Evolutionary conservation across 768 basidiomycete genomes (phyloP), one percentile per base, ranked within the genome.

Genomic region (Pleurotus tuber-regium): DNA sequence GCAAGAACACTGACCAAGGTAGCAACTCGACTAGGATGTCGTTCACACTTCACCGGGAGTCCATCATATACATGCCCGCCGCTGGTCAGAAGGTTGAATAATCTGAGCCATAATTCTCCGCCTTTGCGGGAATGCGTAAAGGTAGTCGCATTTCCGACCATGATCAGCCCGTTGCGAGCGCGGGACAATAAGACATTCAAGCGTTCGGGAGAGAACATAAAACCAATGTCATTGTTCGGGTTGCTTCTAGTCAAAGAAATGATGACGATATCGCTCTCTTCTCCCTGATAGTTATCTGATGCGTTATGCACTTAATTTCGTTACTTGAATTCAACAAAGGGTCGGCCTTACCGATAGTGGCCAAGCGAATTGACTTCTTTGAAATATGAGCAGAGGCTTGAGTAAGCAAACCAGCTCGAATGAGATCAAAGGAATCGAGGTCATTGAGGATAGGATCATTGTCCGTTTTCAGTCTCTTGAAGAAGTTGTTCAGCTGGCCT

Each of bases 241-340:
- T 89, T 87, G 55, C 84, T 86, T 42, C 86, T 65, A 0, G 82
- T 84, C 26, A 89, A 63, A 9, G 77, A 80, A 4, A 74, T 71
- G 28, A 89, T 66, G 21, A 89, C 82, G 42, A 89, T 82, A 43
- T 87, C 78, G 28, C 82, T 81, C 62, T 88, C 86, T 60, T 88
- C 87, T 2, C 86, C 86, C 60, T 88, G 87, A 54, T 87, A 89
- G 57, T 88, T 89, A 57, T 88, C 87, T 87, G 40, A 24, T 40
- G 35, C 14, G 43, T 12, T 5, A 26, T 19, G 14, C 18, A 30
- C 9, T 7, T 30, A 12, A 28, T 11, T 39, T 11, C 21, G 14
- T 14, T n/a, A 12, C 19, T 18, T 40, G 7, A 8, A 29, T n/a
- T 7, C 2, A 28, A 35, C 12, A 12, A 43, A 28, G 6, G 26